Evolutionary conservation across 768 basidiomycete genomes (phyloP).

Genomic region (Lactifluus piperatus): DNA sequence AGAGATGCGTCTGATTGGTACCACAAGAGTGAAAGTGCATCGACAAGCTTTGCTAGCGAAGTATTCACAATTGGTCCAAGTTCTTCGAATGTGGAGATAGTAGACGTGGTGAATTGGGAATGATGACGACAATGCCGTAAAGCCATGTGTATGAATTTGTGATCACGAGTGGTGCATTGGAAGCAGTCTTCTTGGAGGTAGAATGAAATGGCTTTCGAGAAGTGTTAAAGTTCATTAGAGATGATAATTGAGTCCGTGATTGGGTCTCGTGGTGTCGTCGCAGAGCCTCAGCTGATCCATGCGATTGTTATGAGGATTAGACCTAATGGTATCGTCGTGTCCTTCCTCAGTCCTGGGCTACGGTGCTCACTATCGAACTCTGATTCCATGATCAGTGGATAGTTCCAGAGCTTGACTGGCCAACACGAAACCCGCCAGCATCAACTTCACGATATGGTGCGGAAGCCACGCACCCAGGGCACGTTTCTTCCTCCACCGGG

Average conservation of each 20-base stretch:
- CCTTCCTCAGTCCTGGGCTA: background rate
- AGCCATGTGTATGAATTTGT: background rate
- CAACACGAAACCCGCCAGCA: background rate
- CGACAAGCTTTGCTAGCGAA: background rate
- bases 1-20: background rate
- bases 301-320: background rate
- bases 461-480: background rate
- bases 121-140: background rate
- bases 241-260: background rate
- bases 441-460: background rate
- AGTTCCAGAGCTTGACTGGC: background rate
- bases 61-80: background rate
- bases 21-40: background rate
- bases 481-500: background rate
- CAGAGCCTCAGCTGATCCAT: background rate
- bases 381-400: background rate
- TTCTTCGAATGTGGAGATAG: background rate
- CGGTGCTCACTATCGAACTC: background rate
- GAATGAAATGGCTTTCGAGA: slow-evolving; percentile 1
- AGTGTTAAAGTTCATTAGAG: background rate
- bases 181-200: background rate
- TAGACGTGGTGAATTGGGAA: background rate
- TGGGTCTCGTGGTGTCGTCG: background rate
- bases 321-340: slow-evolving; percentile 1
- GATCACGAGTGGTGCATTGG: background rate